Conservation (phyloP, 495 filamentous ascomycete species). For the Aspergillus ellipticus region DNA sequence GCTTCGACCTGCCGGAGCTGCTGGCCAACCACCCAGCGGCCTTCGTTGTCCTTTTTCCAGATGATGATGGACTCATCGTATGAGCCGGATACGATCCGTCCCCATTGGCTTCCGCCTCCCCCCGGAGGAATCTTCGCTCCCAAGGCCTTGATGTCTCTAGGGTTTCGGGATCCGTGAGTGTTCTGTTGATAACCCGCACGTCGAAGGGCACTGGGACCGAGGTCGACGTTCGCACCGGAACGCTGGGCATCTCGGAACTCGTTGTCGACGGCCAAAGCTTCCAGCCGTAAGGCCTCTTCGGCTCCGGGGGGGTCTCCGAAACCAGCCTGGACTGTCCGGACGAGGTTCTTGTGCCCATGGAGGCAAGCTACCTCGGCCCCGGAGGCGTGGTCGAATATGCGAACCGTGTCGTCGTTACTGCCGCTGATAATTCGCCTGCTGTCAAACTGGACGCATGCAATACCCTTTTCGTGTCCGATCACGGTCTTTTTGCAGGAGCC, state of each 20-base stretch:
- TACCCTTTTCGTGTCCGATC: slow-evolving; percentile 87
- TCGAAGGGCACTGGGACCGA: slow-evolving; percentile 37
- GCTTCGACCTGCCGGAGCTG: slow-evolving; percentile 66
- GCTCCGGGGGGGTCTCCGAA: slow-evolving; percentile 86
- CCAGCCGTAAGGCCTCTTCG: slow-evolving; percentile 62
- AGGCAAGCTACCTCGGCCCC: slow-evolving; percentile 86
- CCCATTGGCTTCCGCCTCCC: slow-evolving; percentile 80
- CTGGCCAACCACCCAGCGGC: slow-evolving; percentile 72
- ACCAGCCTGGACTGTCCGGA: slow-evolving; percentile 89
- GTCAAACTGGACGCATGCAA: slow-evolving; percentile 96
- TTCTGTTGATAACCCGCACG: slow-evolving; percentile 56
- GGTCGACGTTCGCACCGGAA: slow-evolving; percentile 49
- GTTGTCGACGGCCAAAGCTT: slow-evolving; percentile 68
- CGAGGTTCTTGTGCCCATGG: slow-evolving; percentile 72
- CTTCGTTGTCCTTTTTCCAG: slow-evolving; percentile 81
- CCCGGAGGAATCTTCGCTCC: slow-evolving; percentile 84
- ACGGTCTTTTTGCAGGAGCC: slow-evolving; percentile 72
- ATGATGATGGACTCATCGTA: slow-evolving; percentile 95
- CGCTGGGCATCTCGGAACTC: slow-evolving; percentile 68
- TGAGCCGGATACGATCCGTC: slow-evolving; percentile 87
- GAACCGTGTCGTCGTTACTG: slow-evolving; percentile 90
- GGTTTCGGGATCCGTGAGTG: slow-evolving; percentile 65
- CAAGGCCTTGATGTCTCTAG: slow-evolving; percentile 69
- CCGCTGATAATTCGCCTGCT: slow-evolving; percentile 95
- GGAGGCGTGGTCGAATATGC: slow-evolving; percentile 83